These are phyloP conservation scores for Colletotrichum zoysiae DNA, from an alignment of 2,329 filamentous ascomycete genomes.

Conservation along the genomic window DNA sequence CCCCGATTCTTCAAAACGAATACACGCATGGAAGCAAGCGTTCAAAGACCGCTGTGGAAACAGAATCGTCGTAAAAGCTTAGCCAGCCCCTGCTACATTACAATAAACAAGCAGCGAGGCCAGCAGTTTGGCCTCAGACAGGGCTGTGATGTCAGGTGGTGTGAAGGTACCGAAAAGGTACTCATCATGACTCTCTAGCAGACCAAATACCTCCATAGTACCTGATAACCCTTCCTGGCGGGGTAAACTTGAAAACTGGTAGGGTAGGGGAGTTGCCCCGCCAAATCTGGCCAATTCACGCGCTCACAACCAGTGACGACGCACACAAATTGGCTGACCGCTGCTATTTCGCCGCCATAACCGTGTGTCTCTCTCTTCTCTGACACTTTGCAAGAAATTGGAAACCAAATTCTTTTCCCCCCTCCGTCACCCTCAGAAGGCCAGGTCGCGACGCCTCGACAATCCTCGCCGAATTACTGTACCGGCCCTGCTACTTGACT, in stretches of 20 bases:
- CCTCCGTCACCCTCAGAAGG: slow-evolving; percentile 34
- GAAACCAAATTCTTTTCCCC: slow-evolving; percentile 29
- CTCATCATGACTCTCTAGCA: no score
- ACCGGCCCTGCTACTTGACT: slow-evolving; percentile 25
- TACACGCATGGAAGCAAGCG: background rate
- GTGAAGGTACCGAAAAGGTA: slow-evolving; percentile 3
- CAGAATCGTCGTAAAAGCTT: background rate
- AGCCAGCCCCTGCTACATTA: background rate
- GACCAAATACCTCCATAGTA: background rate
- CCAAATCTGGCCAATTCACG: slow-evolving; percentile 43
- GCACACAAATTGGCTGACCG: slow-evolving; percentile 43
- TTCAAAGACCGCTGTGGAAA: background rate
- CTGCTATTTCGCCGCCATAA: slow-evolving; percentile 35
- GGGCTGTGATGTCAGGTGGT: slow-evolving; percentile 30
- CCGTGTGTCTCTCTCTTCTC: slow-evolving; percentile 27
- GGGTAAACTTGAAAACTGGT: slow-evolving; percentile 29
- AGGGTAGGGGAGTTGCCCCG: slow-evolving; percentile 41
- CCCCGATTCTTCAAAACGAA: background rate
- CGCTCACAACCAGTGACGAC: slow-evolving; percentile 42
- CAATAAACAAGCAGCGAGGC: slow-evolving; percentile 7
- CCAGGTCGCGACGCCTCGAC: slow-evolving; percentile 39
- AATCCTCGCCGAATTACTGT: slow-evolving; percentile 28
- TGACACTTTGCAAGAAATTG: slow-evolving; percentile 27
- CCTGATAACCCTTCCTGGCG: slow-evolving; percentile 29
- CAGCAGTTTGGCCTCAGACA: slow-evolving; percentile 28